Base-by-base conservation (phyloP, 768 basidiomycete genomes). In the Pleurotus tuoliensis region DNA sequence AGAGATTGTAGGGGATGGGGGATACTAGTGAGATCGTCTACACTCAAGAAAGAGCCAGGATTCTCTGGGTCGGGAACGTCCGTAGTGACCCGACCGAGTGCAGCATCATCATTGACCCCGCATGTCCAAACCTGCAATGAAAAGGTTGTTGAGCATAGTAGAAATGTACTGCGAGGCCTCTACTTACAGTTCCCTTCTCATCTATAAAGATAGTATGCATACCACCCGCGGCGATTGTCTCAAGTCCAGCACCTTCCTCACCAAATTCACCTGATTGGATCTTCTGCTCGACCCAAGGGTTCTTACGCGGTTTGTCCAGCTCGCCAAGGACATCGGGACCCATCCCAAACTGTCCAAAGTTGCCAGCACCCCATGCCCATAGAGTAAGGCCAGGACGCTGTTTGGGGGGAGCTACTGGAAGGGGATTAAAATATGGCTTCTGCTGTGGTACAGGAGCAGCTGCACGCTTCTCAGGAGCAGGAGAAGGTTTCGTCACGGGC, bases 321-420 rank as follows among this genome's bases (percentile, higher is more conserved):
- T 96, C 92, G 56, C 77, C 84, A 30, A 93, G 73, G 48, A 74
- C 66, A 60, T 86, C 83, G 3, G 84, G 83, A 38, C 96, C 96
- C 76, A 96, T 82, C 30, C 95, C 97, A 64, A 97, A 89, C 70
- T 98, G 95, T 27, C 94, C 95, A 73, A 94, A 93, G 70, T 96
- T 94, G 24, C 94, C 94, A 9, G 88, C 86, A 5, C 96, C 96
- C 83, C 91, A 98, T 6, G 82, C 87, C 61, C 94, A 96, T 15
- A 94, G 76, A 41, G 87, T 79, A 12, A 83, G 79, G 34, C 86
- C 77, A 16, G 92, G 93, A 44, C 85, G 80, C 45, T 74, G 63
- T 56, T 82, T 80, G 47, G 74, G 65, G 7, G 82, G 81, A 25
- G 84, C 78, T 5, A 74, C 70, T 13, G 88, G 90, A 3, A 92